Percentiles rank a stretch among this genome's conserved stretches.
phyloP scores from a whole-genome alignment of 2,329 filamentous ascomycete species.

The Tolypocladium endophyticum region DNA sequence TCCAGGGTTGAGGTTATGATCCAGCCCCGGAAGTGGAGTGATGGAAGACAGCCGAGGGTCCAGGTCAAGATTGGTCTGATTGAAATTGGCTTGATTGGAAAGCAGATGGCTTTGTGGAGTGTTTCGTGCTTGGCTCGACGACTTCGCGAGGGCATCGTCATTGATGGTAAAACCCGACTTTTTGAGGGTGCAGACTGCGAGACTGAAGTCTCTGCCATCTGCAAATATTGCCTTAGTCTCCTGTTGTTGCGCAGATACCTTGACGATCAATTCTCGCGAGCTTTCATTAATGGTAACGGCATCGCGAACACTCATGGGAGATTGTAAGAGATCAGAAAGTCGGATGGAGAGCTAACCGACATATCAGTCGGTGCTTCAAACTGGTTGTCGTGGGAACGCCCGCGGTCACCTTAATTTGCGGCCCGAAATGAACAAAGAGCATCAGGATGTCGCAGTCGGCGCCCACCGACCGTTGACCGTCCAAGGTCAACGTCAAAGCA shows the following conservation, averaged over 20 bases:
- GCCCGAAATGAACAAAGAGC: slow-evolving; percentile 14
- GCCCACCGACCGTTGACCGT: slow-evolving; percentile 11
- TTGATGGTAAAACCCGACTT: slow-evolving; percentile 18
- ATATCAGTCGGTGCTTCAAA: not conserved
- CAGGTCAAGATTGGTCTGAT: slow-evolving; percentile 1
- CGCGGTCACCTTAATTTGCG: slow-evolving; percentile 13
- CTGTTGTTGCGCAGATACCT: slow-evolving; percentile 12
- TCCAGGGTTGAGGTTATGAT: not conserved
- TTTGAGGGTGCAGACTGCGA: slow-evolving; percentile 19
- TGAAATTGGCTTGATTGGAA: not conserved
- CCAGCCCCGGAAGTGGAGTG: slow-evolving; percentile 6
- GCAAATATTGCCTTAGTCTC: slow-evolving; percentile 16
- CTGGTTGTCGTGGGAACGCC: not conserved
- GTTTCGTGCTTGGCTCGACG: not conserved
- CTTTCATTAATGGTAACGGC: slow-evolving; percentile 12
- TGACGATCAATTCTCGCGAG: slow-evolving; percentile 12
- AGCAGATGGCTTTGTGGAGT: not conserved
- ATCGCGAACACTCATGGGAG: slow-evolving; percentile 3
- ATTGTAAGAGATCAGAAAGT: slow-evolving; percentile 14
- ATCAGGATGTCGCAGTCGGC: slow-evolving; percentile 10
- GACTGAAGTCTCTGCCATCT: slow-evolving; percentile 19
- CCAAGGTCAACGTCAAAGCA: slow-evolving; percentile 16
- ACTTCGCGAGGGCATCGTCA: slow-evolving; percentile 4
- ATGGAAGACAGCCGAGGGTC: slow-evolving; percentile 17
- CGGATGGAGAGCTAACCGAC: slow-evolving; percentile 16